Evolutionary conservation across 1,139 yeast genomes (phyloP).

Genomic region (Yamadazyma jaroonii): DNA sequence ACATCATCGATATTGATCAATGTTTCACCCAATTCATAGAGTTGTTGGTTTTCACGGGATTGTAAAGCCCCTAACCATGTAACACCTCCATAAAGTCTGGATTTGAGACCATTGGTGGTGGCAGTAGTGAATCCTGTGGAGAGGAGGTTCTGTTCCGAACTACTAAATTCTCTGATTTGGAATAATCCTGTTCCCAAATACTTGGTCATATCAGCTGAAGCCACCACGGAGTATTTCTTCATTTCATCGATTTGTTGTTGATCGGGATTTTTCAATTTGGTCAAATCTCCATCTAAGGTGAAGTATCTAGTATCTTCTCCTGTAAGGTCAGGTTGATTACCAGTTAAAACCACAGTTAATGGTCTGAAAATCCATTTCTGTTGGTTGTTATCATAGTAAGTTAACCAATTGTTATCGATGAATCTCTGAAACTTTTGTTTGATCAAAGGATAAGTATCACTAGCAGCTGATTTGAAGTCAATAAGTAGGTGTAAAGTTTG

Average conservation of each 20-base stretch:
- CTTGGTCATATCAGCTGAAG: constrained; percentile 30
- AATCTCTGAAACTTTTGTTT: constrained; percentile 29
- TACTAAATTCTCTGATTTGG: constrained; percentile 2
- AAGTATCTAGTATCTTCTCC: constrained; percentile 27
- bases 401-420: constrained; percentile 30
- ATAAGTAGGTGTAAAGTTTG: constrained; percentile 38
- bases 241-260: constrained; percentile 16
- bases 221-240: constrained; percentile 31
- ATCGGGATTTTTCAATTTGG: constrained; percentile 16
- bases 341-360: constrained; percentile 36
- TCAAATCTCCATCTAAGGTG: constrained; percentile 37
- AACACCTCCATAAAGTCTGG: constrained; percentile 46
- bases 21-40: constrained; percentile 31
- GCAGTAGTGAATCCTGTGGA: constrained; percentile 23
- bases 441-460: constrained; percentile 28
- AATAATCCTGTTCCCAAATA: constrained; percentile 21
- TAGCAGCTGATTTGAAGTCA: constrained; percentile 37
- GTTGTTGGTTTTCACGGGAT: constrained; percentile 26
- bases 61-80: constrained; percentile 35
- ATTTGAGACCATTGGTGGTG: constrained; percentile 33
- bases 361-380: constrained; percentile 30
- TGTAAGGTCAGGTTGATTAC: constrained; percentile 33
- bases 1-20: constrained; percentile 41
- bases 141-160: constrained; percentile 1
- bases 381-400: constrained; percentile 27